A percentile compares a stretch with the other conserved stretches of the same genome.
phyloP scores from a whole-genome alignment of 305 asterid genomes.

The Fraxinus angustifolia region DNA sequence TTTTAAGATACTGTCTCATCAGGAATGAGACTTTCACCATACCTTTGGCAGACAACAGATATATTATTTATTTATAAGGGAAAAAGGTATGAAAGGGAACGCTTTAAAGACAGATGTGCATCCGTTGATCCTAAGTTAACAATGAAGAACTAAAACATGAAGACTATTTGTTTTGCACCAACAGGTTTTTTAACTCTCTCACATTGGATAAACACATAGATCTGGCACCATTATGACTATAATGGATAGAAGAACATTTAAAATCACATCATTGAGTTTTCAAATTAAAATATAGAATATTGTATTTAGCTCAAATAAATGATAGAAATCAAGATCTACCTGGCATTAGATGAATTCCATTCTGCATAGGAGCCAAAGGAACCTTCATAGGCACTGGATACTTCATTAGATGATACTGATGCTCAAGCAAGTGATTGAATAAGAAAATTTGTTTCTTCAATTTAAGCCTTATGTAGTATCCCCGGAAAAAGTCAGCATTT shows the following conservation, averaged over 20 bases:
- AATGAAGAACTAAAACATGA: background rate
- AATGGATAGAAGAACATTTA: background rate
- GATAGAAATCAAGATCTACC: conserved; percentile 41
- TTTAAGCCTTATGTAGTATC: conserved; percentile 59
- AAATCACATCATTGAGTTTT: background rate
- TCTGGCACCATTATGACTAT: background rate
- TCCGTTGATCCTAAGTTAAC: background rate
- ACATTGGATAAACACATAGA: background rate
- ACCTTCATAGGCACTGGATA: conserved; percentile 71
- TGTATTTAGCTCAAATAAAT: background rate
- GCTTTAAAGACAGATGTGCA: background rate
- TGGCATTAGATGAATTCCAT: conserved; percentile 77
- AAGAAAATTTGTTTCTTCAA: conserved; percentile 84
- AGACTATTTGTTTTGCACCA: background rate
- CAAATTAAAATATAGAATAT: background rate
- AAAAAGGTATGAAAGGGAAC: background rate
- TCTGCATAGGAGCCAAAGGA: conserved; percentile 59
- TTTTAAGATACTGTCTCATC: background rate
- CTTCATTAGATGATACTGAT: conserved; percentile 74
- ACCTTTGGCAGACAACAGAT: background rate
- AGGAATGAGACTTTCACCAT: background rate
- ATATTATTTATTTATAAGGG: background rate
- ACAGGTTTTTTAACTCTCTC: background rate
- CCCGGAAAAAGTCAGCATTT: conserved; percentile 54
- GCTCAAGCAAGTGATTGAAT: conserved; percentile 89